These are phyloP conservation scores for Aureobasidium mangrovei DNA, from an alignment of 2,329 filamentous ascomycete species.

Conservation along the genomic window DNA sequence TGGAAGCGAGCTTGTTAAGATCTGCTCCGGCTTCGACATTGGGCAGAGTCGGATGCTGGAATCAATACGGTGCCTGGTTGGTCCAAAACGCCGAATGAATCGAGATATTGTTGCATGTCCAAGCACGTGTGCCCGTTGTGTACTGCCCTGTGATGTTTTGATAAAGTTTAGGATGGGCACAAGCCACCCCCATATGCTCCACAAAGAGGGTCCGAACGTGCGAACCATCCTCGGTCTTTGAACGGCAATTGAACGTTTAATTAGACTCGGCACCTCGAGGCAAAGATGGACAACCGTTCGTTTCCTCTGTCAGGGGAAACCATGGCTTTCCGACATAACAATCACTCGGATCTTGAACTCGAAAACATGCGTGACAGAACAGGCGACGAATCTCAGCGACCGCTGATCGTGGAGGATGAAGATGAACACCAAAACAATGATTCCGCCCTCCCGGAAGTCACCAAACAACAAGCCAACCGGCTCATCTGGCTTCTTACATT, in stretches of 20 bases:
- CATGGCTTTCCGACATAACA: not conserved
- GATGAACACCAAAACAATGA: not conserved
- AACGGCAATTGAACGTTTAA: too few species aligned
- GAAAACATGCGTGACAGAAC: not conserved
- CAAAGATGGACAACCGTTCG: not conserved
- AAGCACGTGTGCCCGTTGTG: not conserved
- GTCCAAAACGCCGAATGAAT: not conserved
- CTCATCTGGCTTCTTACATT: slow-evolving; percentile 39
- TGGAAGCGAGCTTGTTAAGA: not conserved
- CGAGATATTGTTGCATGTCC: not conserved
- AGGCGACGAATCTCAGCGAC: slow-evolving; percentile 1
- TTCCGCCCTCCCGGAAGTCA: not conserved
- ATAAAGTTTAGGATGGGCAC: not conserved
- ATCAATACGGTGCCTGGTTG: not conserved
- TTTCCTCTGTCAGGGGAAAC: not conserved
- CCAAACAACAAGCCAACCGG: not conserved
- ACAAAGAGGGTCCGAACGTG: too few species aligned
- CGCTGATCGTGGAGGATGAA: not conserved
- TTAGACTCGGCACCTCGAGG: not conserved
- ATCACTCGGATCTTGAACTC: not conserved
- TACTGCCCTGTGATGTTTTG: not conserved
- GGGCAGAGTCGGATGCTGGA: not conserved
- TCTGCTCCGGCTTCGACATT: slow-evolving; percentile 3
- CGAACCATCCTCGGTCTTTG: slow-evolving; percentile 1
- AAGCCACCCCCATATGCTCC: not conserved